These are phyloP conservation scores for Wolfiporia cocos DNA, from an alignment of 1,284 basidiomycete genomes.

Conservation along the genomic window DNA sequence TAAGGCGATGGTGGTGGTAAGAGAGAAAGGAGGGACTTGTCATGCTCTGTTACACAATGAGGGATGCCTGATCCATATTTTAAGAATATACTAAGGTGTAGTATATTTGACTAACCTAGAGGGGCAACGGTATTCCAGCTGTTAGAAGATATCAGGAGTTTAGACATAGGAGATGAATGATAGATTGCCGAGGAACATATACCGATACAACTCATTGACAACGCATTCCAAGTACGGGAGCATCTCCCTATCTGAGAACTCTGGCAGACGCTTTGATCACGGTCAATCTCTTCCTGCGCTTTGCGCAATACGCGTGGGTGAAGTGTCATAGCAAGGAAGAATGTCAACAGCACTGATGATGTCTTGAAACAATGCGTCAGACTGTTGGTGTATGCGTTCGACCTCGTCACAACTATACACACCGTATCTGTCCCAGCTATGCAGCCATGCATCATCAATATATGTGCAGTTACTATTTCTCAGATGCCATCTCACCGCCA, in stretches of 20 bases:
- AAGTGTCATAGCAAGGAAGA: slow-evolving; percentile 44
- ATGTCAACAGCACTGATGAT: slow-evolving; percentile 35
- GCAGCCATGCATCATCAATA: not conserved
- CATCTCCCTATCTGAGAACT: slow-evolving; percentile 39
- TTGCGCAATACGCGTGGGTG: slow-evolving; percentile 43
- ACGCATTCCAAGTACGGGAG: slow-evolving; percentile 50
- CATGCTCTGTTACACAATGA: no score
- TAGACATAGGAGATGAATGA: no score
- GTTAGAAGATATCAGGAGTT: no score
- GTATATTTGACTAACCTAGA: no score
- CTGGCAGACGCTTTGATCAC: slow-evolving; percentile 45
- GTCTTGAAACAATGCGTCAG: slow-evolving; percentile 28
- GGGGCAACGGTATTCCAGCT: no score
- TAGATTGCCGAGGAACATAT: no score
- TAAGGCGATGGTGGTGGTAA: no score
- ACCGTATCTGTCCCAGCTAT: slow-evolving; percentile 30
- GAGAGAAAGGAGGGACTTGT: no score
- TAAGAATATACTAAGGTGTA: no score
- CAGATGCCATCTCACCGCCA: slow-evolving; percentile 23
- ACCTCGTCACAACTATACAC: slow-evolving; percentile 2
- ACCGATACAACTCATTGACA: slow-evolving; percentile 45
- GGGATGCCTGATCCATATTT: no score
- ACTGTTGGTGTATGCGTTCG: not conserved
- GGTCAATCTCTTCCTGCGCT: slow-evolving; percentile 49
- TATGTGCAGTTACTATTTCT: not conserved